Evolutionary conservation across 495 filamentous ascomycete genomes (phyloP), one percentile per base, ranked within the genome.

Genomic region (Hypoxylon intermedium): DNA sequence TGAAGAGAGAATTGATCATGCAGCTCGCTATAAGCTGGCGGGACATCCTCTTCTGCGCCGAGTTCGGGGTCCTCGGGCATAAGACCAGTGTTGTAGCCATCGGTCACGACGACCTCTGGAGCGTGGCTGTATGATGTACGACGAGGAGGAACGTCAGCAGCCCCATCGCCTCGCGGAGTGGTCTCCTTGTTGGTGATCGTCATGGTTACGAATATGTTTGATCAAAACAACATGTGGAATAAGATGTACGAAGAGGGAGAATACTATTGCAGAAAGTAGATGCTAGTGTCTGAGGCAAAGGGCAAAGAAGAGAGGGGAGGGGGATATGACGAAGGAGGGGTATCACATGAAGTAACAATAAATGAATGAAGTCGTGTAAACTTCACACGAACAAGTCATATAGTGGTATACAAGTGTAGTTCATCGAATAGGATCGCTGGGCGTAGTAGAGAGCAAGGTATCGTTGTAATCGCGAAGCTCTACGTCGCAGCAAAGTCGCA

Each of bases 1-100:
- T 74, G 75, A 42, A 81, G 74, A 47, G 75, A 72, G n/a, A 81
- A 65, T 48, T 77, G 74, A 56, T 79, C 74, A 47, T 70, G 69
- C 9, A 66, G 56, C 11, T 79, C 76, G 53, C 77, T 78, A 49
- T 80, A 80, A 15, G 77, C 74, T 1, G 77, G 77, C 3, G 73
- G 77, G 9, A 73, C 65, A 6, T 73, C 69, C 4, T 76, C 71
- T 26, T 62, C 58, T 40, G 45, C 68, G 11, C 53, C 71, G 13
- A 74, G 63, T 18, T 69, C 65, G 4, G 68, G 48, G 28, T 67
- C 69, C 0, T 70, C 59, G 30, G 65, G 55, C 28, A 69, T 59
- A 34, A 62, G 55, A 19, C 65, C 59, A 13, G 34, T 31, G 18
- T 46, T 54, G 37, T 56, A 51, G 18, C n/a, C 18, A 44, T 53